phyloP scores from a whole-genome alignment of 2,329 filamentous ascomycete species.

The Penicillium sp. region DNA sequence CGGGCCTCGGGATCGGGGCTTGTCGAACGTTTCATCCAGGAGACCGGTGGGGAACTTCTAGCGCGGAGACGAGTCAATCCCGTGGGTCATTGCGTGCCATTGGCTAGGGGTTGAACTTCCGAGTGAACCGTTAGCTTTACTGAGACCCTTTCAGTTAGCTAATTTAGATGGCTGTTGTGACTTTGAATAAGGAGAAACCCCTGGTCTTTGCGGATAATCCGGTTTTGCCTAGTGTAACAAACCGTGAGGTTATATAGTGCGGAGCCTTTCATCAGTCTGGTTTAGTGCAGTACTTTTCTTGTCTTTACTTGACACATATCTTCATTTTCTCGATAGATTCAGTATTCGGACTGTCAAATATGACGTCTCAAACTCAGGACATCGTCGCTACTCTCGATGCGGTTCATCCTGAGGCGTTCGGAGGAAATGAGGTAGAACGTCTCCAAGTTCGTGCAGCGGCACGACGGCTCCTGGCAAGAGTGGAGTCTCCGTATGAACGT shows the following conservation, averaged over 20 bases:
- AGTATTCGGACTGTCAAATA: not conserved
- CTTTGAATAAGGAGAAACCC: not conserved
- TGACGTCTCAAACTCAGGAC: slow-evolving; percentile 19
- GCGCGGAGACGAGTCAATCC: not conserved
- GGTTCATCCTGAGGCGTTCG: slow-evolving; percentile 18
- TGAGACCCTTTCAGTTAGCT: not conserved
- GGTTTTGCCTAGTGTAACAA: not conserved
- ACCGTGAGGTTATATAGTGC: not conserved
- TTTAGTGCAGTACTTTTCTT: slow-evolving; percentile 4
- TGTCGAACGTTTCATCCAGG: not conserved
- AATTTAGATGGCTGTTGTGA: not conserved
- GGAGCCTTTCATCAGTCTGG: slow-evolving; percentile 2
- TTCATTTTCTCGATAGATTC: not conserved
- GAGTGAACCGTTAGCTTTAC: not conserved
- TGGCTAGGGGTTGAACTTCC: not conserved
- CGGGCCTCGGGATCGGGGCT: not conserved
- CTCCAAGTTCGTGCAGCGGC: slow-evolving; percentile 33
- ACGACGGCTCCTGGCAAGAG: slow-evolving; percentile 32
- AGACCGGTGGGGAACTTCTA: not conserved
- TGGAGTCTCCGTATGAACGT: slow-evolving; percentile 40
- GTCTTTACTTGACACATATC: slow-evolving; percentile 3
- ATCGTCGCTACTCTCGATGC: slow-evolving; percentile 25
- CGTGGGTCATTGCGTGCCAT: not conserved
- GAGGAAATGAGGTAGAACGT: slow-evolving; percentile 28
- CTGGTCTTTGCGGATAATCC: not conserved